phyloP scores from a whole-genome alignment of 306 rosid genomes.

The Vigna trinervia region DNA sequence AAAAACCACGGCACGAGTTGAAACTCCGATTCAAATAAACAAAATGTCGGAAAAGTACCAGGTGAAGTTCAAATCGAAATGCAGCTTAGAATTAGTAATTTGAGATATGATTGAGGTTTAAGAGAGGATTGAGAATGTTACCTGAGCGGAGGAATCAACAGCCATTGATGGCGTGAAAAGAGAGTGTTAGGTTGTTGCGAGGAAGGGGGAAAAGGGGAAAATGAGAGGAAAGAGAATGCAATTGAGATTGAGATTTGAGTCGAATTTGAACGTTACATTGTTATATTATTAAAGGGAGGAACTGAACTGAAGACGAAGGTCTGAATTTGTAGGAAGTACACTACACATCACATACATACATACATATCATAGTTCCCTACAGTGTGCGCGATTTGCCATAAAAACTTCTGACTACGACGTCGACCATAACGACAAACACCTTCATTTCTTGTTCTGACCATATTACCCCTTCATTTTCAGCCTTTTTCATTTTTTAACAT shows the following conservation, averaged over 20 bases:
- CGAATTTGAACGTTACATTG: constrained; percentile 54
- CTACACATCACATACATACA: too few relatives aligned
- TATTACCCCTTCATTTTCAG: constrained; percentile 36
- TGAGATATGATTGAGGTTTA: neutral
- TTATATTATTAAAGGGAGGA: constrained; percentile 38
- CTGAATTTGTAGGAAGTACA: neutral
- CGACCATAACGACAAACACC: constrained; percentile 51
- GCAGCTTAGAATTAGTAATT: constrained; percentile 35
- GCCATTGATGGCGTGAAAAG: constrained; percentile 52
- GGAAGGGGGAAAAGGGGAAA: neutral
- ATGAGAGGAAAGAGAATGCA: constrained; percentile 34
- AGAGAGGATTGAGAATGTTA: constrained; percentile 38
- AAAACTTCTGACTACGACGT: constrained; percentile 46
- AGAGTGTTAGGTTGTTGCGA: neutral
- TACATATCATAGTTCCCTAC: neutral
- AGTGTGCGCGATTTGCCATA: constrained; percentile 52
- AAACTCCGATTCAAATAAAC: constrained; percentile 41
- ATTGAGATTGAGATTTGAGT: constrained; percentile 9
- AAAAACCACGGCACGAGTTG: constrained; percentile 4
- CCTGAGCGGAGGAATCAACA: constrained; percentile 52
- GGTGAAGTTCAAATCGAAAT: constrained; percentile 34
- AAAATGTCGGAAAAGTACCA: neutral
- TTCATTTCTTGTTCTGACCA: constrained; percentile 41
- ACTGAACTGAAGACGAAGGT: neutral
- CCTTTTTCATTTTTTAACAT: neutral